A percentile compares a stretch with the other conserved stretches of the same genome.
These are phyloP conservation scores for Hansenula lynferdii DNA, from an alignment of 1,139 yeast species.

Conservation along the genomic window DNA sequence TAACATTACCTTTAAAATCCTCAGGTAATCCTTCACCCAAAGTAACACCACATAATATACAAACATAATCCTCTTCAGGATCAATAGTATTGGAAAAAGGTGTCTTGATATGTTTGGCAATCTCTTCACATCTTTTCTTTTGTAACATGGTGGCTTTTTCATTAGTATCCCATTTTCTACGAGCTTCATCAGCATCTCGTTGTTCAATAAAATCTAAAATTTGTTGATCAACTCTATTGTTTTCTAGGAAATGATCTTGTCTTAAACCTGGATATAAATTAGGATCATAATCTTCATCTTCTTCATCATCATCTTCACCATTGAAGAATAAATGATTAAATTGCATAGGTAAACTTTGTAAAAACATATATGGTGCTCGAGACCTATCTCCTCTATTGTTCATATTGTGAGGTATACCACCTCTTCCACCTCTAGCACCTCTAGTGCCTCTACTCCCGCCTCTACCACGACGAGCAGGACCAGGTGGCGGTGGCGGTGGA, in stretches of 20 bases:
- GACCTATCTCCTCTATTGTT: too few species aligned
- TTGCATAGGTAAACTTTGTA: background rate
- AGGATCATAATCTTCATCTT: conserved; percentile 13
- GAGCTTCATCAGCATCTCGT: conserved; percentile 32
- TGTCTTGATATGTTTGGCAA: conserved; percentile 22
- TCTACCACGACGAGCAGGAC: too few species aligned
- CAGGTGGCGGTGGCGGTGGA: too few species aligned
- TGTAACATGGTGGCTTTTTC: conserved; percentile 25
- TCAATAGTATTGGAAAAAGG: conserved; percentile 29
- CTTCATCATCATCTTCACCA: conserved; percentile 13
- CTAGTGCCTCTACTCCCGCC: too few species aligned
- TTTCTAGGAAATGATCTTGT: conserved; percentile 9
- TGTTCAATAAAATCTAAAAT: conserved; percentile 29
- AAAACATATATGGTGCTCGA: too few species aligned
- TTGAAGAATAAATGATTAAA: conserved; percentile 4
- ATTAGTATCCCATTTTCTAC: conserved; percentile 26
- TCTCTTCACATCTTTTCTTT: conserved; percentile 13
- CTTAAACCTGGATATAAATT: conserved; percentile 6
- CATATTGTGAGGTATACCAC: too few species aligned
- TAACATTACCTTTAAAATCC: conserved; percentile 34
- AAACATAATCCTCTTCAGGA: conserved; percentile 35
- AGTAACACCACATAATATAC: conserved; percentile 66
- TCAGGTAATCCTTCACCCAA: conserved; percentile 69
- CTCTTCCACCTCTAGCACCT: too few species aligned
- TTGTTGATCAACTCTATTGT: conserved; percentile 29